phyloP scores from a whole-genome alignment of 371 early-diverging fungal genomes.

The Mucor irregularis region DNA sequence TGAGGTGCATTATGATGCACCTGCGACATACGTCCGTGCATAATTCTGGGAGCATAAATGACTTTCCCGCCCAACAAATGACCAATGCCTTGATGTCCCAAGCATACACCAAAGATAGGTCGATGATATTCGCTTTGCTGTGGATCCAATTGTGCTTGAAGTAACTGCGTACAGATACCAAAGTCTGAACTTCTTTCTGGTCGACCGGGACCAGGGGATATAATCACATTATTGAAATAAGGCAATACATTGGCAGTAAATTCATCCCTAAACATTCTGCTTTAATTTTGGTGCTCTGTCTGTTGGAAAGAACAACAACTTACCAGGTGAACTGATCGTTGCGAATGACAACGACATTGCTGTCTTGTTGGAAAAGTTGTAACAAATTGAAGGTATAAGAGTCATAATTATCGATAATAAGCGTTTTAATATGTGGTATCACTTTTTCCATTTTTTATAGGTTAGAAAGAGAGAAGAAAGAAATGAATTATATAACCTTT shows the following conservation, averaged over 20 bases:
- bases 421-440: conserved; percentile 34
- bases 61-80: conserved; percentile 79
- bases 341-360: conserved; percentile 76
- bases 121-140: conserved; percentile 28
- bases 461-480: background rate
- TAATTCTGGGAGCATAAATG: conserved; percentile 65
- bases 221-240: conserved; percentile 83
- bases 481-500: background rate
- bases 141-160: conserved; percentile 53
- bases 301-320: too few species aligned
- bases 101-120: conserved; percentile 97
- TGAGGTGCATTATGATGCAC: conserved; percentile 32
- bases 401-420: conserved; percentile 96
- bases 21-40: conserved; percentile 85
- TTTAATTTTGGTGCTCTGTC: too few species aligned
- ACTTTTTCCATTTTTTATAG: background rate
- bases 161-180: conserved; percentile 74
- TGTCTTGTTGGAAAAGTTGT: conserved; percentile 61
- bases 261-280: conserved; percentile 46
- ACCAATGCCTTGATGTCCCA: conserved; percentile 97
- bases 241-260: conserved; percentile 68
- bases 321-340: conserved; percentile 81
- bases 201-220: conserved; percentile 93
- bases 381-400: conserved; percentile 94
- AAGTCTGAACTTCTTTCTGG: conserved; percentile 74